Conservation (phyloP, 1,139 yeast genomes). For the Sugiyamaella japonica region DNA sequence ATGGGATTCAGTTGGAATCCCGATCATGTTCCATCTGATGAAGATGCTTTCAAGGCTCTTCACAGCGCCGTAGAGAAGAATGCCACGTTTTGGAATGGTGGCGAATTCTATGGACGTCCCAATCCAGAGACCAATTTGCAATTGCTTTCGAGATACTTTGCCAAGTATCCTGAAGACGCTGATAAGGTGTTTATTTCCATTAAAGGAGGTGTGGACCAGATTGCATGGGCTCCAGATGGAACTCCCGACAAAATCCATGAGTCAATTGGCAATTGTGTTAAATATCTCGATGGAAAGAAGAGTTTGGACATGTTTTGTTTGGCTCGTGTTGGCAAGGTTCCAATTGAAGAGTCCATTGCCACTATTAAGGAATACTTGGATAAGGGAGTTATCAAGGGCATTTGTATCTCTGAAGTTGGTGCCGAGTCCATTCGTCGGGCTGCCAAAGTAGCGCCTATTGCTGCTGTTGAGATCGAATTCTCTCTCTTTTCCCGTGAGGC, state of each 20-base stretch:
- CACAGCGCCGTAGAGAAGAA: conserved; percentile 52
- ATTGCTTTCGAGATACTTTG: conserved; percentile 57
- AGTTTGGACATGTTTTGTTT: conserved; percentile 57
- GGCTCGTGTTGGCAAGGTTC: conserved; percentile 62
- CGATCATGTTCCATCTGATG: conserved; percentile 46
- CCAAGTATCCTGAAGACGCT: conserved; percentile 53
- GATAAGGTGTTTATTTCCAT: conserved; percentile 58
- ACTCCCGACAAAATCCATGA: conserved; percentile 48
- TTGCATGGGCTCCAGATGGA: conserved; percentile 50
- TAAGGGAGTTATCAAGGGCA: conserved; percentile 53
- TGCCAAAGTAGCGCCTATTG: conserved; percentile 51
- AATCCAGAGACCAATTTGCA: conserved; percentile 52
- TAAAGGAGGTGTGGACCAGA: conserved; percentile 58
- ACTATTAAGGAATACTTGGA: conserved; percentile 35
- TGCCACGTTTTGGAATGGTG: conserved; percentile 64
- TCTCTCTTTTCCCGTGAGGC: conserved; percentile 67
- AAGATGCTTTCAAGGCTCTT: conserved; percentile 50
- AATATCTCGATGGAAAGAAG: conserved; percentile 45
- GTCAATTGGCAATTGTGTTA: conserved; percentile 53
- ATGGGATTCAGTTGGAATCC: conserved; percentile 64
- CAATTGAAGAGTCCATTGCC: conserved; percentile 39
- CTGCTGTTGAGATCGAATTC: conserved; percentile 73
- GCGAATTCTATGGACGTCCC: conserved; percentile 72
- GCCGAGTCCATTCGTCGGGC: conserved; percentile 61
- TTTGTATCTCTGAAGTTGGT: conserved; percentile 68